Base-by-base conservation (phyloP, 441 rosid species). In the Populus trichocarpa region DNA sequence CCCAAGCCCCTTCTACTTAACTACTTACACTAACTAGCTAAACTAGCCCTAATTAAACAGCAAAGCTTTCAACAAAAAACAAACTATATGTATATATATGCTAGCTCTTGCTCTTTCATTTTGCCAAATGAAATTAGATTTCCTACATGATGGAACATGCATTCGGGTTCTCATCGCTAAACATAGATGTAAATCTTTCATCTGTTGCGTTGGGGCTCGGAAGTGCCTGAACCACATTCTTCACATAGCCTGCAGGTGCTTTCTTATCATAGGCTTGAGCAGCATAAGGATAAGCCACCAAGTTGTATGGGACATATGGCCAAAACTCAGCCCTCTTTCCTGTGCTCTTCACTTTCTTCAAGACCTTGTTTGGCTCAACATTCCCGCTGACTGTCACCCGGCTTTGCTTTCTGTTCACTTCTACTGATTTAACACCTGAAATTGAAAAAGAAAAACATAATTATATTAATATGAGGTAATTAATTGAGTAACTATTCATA, bases 241-340 rank as follows among this genome's bases (percentile, higher is more conserved):
- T 92, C 2, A 95, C 99, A 74, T 81, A 95, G 3, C 99, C 98
- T 0, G 98, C 20, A 0, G 98, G 99, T 1, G 97, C 99, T 57
- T 71, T 95, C 87, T 93, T 93, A 85, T 93, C 99, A 67, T 95
- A 95, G 9, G 98, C 92, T 69, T 87, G 89, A 30, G 89, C 88
- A 2, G 84, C 96, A 32, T 93, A 92, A 1, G 98, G 98, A 78
- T 95, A 91, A 1, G 97, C 93, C 76, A 95, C 99, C 75, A 92
- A 82, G 53, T 92, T 87, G 87, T 89, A 89, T 0, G 90, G 90
- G 1, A 95, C 90, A 63, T 95, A 95, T 2, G 99, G 97, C 99
- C 99, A 95, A 8, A 92, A 53, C 77, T 93, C 98, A 4, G 99
- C 96, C 82, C 82, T 91, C 79, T 93, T 95, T 3, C 99, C 97